Conservation (phyloP, 805 yeast genomes). For the Sungouiozyma ichnusensis region DNA sequence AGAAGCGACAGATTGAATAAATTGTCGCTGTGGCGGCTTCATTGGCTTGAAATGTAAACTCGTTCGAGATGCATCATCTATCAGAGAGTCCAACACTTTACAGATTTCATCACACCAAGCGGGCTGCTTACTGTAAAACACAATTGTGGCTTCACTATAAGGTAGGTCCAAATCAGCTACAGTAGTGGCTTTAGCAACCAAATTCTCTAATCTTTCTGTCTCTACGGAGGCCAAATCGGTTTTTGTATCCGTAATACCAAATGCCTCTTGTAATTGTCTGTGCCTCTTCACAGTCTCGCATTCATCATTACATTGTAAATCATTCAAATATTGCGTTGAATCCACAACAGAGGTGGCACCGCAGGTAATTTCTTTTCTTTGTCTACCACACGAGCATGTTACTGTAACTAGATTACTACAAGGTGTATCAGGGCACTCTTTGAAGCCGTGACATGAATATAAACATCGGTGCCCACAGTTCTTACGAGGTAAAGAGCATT, state of each 20-base stretch:
- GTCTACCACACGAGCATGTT: slow-evolving; percentile 57
- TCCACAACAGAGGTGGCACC: slow-evolving; percentile 35
- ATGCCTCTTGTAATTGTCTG: slow-evolving; percentile 50
- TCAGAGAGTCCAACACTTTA: slow-evolving; percentile 38
- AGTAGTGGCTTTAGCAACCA: slow-evolving; percentile 17
- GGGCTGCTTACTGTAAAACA: slow-evolving; percentile 43
- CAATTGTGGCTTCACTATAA: slow-evolving; percentile 38
- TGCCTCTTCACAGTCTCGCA: slow-evolving; percentile 57
- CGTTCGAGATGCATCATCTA: slow-evolving; percentile 32
- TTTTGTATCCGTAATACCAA: slow-evolving; percentile 28
- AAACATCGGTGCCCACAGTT: slow-evolving; percentile 64
- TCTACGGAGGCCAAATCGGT: slow-evolving; percentile 6
- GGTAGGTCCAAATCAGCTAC: slow-evolving; percentile 26
- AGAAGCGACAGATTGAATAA: slow-evolving; percentile 58
- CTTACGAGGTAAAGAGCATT: slow-evolving; percentile 43
- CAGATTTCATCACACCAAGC: slow-evolving; percentile 66
- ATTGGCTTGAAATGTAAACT: slow-evolving; percentile 61
- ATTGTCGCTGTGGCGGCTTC: slow-evolving; percentile 56
- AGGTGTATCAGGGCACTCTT: slow-evolving; percentile 41
- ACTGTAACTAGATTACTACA: slow-evolving; percentile 44
- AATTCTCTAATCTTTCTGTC: slow-evolving; percentile 10
- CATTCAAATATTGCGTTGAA: slow-evolving; percentile 28
- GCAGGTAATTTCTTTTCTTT: slow-evolving; percentile 41
- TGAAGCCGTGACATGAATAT: slow-evolving; percentile 52
- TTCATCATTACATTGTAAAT: slow-evolving; percentile 55